These are phyloP conservation scores for Colletotrichum destructivum DNA, from an alignment of 2,329 filamentous ascomycete genomes.

Conservation along the genomic window DNA sequence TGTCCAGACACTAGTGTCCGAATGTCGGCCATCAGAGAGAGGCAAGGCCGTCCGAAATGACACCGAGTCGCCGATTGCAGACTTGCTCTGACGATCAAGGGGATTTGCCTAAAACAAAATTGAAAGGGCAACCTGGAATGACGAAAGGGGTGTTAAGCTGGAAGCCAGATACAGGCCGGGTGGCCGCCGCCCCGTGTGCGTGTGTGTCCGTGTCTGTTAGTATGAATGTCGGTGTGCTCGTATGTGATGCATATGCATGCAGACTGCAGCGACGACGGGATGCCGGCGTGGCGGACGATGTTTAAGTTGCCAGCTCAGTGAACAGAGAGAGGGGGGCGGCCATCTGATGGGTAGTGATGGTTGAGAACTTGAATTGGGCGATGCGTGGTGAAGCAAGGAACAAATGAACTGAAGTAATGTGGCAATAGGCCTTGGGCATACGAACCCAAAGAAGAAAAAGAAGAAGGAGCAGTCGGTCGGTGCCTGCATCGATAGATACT, in stretches of 20 bases:
- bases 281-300: neutral
- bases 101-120: neutral
- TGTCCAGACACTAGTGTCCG: slow-evolving; percentile 8
- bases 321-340: neutral
- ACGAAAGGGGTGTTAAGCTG: neutral
- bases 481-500: no score
- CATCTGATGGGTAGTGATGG: no score
- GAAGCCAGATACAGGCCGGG: neutral
- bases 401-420: no score
- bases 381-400: no score
- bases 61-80: slow-evolving; percentile 12
- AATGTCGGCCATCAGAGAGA: slow-evolving; percentile 7
- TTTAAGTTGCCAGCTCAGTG: neutral
- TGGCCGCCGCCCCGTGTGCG: no score
- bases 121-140: neutral
- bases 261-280: neutral
- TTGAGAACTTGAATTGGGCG: no score
- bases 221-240: neutral
- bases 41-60: slow-evolving; percentile 22
- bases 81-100: slow-evolving; percentile 10
- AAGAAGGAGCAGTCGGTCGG: no score
- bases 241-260: slow-evolving; percentile 18
- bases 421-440: no score
- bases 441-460: no score
- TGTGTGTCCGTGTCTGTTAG: neutral